A percentile compares a stretch with the other conserved stretches of the same genome.
Conservation (phyloP, 805 yeast genomes). For the Sugiyamaella floridensis region DNA sequence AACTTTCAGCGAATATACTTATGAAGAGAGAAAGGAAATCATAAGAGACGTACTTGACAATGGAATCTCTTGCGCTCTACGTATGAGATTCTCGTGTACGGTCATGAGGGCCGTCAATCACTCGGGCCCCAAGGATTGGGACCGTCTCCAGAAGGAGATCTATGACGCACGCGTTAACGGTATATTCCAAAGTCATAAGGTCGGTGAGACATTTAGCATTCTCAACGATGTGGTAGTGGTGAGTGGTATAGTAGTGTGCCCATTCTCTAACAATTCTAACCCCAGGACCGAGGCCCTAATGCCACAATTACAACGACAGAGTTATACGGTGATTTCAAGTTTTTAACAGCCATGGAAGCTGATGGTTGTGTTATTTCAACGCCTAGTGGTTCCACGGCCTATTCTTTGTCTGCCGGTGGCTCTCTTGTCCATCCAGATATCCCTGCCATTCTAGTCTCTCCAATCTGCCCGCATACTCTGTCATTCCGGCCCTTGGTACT, state of each 20-base stretch:
- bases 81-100: constrained; percentile 48
- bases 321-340: constrained; percentile 42
- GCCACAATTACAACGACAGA: constrained; percentile 47
- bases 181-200: constrained; percentile 26
- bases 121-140: constrained; percentile 13
- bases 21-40: constrained; percentile 32
- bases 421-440: constrained; percentile 89
- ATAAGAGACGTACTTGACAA: constrained; percentile 34
- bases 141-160: constrained; percentile 25
- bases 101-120: constrained; percentile 33
- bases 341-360: constrained; percentile 55
- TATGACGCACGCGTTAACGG: constrained; percentile 15
- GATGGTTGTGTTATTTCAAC: constrained; percentile 61
- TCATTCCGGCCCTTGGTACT: constrained; percentile 84
- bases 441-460: constrained; percentile 82
- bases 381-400: constrained; percentile 77
- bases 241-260: not conserved
- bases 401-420: constrained; percentile 90
- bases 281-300: constrained; percentile 43
- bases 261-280: not conserved
- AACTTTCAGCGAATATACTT: constrained; percentile 41
- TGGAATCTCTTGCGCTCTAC: constrained; percentile 42
- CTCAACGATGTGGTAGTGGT: constrained; percentile 44
- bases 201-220: constrained; percentile 33
- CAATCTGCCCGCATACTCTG: constrained; percentile 90